Evolutionary conservation across 2,329 filamentous ascomycete species (phyloP), one percentile per base, ranked within the genome.

Genomic region (Escovopsis sp.): DNA sequence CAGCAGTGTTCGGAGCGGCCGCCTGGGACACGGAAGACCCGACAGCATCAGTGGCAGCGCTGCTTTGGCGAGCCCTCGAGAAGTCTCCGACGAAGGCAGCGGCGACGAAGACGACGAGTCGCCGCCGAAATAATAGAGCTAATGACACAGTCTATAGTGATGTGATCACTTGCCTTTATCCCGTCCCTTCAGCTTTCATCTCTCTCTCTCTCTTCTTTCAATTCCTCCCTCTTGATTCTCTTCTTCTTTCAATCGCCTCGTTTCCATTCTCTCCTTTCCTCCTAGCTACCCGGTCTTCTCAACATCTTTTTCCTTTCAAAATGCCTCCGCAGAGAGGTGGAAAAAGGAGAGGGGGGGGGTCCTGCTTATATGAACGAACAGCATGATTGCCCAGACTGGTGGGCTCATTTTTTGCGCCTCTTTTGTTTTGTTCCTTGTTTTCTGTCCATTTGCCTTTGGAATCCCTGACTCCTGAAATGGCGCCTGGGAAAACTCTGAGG

Each of bases 21-120:
- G 82, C 1, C 59, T 85, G 3, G 83, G 85, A 1, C 88, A 94
- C 58, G 77, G 75, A 2, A 73, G 85, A 47, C 81, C 85, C 40
- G 86, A 94, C 57, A 94, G 87, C 60, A 76, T 89, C 43, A 82
- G 70, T 47, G 82, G 84, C 26, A 89, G 83, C 59, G 80, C 87
- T 48, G 75, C 71, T 6, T 60, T 87, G 33, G 72, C 73, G 3
- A 82, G 75, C 41, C 70, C 73, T 34, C 57, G 66, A 42, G 70
- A 72, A 49, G 56, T 64, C 26, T 55, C 58, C 8, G 59, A 60
- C 15, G 62, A 66, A 48, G 63, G 49, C 43, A 47, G 41, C 28
- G 51, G 60, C 45, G 56, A 49, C 44, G 51, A 52, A 26, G 58
- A 56, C 43, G 42, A 50, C 40, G 38, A 42, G 11, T 39, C 32